These are phyloP conservation scores for Spatholobus suberectus DNA, from an alignment of 306 rosid genomes.

Conservation along the genomic window DNA sequence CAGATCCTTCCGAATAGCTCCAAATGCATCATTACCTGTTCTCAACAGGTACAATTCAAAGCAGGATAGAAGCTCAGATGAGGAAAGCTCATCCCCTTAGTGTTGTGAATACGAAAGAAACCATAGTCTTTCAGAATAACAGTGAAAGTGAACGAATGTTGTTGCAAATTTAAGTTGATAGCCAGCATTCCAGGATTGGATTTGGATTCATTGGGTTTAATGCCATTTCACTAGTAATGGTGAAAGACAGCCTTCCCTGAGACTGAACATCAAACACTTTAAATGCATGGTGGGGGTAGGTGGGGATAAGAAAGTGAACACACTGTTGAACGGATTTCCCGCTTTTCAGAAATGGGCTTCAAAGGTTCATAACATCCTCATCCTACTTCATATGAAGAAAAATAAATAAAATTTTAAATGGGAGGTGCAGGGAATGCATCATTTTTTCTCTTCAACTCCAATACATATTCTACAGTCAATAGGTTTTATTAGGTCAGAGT, in stretches of 20 bases:
- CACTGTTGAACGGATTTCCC: conserved; percentile 2
- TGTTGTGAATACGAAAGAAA: conserved; percentile 47
- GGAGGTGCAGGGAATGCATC: conserved; percentile 35
- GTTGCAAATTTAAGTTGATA: conserved; percentile 30
- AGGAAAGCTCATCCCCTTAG: conserved; percentile 88
- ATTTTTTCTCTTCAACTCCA: conserved; percentile 41
- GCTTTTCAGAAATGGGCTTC: conserved; percentile 35
- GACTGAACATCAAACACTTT: conserved; percentile 33
- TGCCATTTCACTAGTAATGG: conserved; percentile 36
- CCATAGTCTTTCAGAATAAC: conserved; percentile 51
- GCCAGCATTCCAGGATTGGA: conserved; percentile 42
- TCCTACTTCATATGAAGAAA: conserved; percentile 30
- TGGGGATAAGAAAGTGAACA: conserved; percentile 30
- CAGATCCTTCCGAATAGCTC: conserved; percentile 82
- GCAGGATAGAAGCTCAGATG: conserved; percentile 85
- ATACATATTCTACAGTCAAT: conserved; percentile 50
- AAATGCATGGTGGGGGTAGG: conserved; percentile 6
- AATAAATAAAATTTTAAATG: conserved; percentile 33
- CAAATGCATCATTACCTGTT: conserved; percentile 84
- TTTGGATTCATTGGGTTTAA: conserved; percentile 31
- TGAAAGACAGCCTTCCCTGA: conserved; percentile 13
- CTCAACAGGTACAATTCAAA: conserved; percentile 76
- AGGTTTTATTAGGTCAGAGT: conserved; percentile 57
- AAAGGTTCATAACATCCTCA: conserved; percentile 34
- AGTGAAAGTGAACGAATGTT: conserved; percentile 45